A percentile compares a stretch with the other conserved stretches of the same genome.
phyloP scores from a whole-genome alignment of 805 yeast genomes.

The Dipodascopsis tothii region DNA sequence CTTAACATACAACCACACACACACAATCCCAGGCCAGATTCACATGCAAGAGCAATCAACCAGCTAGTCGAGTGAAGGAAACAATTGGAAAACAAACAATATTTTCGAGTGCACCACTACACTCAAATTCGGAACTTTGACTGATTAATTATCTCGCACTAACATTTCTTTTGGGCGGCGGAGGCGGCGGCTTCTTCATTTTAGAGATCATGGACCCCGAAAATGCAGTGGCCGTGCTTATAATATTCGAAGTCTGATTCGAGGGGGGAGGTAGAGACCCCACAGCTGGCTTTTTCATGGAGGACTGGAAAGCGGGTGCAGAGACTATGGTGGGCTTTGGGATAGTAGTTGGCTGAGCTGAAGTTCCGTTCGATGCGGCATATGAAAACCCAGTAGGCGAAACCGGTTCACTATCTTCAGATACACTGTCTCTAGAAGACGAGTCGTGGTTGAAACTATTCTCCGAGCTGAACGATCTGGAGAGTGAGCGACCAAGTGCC shows the following conservation, averaged over 20 bases:
- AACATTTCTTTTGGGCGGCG: conserved; percentile 21
- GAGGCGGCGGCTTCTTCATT: conserved; percentile 19
- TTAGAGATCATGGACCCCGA: conserved; percentile 1
- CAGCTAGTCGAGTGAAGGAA: no score
- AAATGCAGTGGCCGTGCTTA: neutral
- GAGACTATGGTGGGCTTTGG: conserved; percentile 6
- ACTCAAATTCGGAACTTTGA: no score
- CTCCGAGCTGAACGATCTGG: neutral
- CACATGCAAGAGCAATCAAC: no score
- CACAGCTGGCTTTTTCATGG: conserved; percentile 15
- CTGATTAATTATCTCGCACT: conserved; percentile 11
- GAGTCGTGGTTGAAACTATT: no score
- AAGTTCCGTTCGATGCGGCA: no score
- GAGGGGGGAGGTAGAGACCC: neutral
- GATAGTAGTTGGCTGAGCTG: no score
- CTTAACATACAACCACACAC: no score
- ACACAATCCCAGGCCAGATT: no score
- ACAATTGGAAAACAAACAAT: neutral
- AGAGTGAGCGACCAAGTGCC: neutral
- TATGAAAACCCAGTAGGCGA: no score
- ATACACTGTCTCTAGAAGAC: no score
- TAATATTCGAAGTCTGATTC: neutral
- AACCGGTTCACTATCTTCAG: no score
- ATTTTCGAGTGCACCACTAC: no score
- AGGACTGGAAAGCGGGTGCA: conserved; percentile 15